Evolutionary conservation across 805 yeast genomes (phyloP), one percentile per base, ranked within the genome.

Genomic region (Lipomyces chichibuensis): DNA sequence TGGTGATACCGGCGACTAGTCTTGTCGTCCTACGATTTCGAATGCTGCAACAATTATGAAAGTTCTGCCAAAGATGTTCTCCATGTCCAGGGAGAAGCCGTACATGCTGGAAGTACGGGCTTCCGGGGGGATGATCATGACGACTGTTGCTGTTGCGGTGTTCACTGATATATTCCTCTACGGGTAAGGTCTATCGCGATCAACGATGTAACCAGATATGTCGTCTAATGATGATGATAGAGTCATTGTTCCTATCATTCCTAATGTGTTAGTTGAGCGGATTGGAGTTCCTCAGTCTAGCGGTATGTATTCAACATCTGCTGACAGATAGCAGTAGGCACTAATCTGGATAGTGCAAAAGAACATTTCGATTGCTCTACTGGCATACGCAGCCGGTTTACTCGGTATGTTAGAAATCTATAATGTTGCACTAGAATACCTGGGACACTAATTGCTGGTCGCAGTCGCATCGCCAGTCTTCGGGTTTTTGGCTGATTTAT

Each of bases 161-260:
- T 77, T 78, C 63, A 74, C 77, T 7, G 80, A 77, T 57, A 66
- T 72, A 6, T 76, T 78, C 56, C 69, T 78, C 11, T 78, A 77
- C 63, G 70, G 75, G 53, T 64, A 43, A 20, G 59, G 20, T 35
- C 14, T 17, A 4, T 9, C n/a, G 46, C 49, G n/a, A 7, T 58
- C 37, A n/a, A 13, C 13, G 46, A 37, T 37, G 9, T 37, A 13
- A 37, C n/a, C 46, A 9, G 17, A 1, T 9, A 13, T 14, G 37
- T n/a, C n/a, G 29, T 46, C 37, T 27, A 32, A 32, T 32, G 25
- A 32, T 57, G 51, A 46, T 51, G 33, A 29, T 29, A 65, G 71
- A 23, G 65, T 75, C 25, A 69, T 77, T 27, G 69, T 77, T 17
- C 80, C 80, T 2, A 73, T 77, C 2, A 69, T 76, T 13, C 80